These are phyloP conservation scores for Basipetospora sp. DNA, from an alignment of 2,329 filamentous ascomycete species.

Conservation along the genomic window DNA sequence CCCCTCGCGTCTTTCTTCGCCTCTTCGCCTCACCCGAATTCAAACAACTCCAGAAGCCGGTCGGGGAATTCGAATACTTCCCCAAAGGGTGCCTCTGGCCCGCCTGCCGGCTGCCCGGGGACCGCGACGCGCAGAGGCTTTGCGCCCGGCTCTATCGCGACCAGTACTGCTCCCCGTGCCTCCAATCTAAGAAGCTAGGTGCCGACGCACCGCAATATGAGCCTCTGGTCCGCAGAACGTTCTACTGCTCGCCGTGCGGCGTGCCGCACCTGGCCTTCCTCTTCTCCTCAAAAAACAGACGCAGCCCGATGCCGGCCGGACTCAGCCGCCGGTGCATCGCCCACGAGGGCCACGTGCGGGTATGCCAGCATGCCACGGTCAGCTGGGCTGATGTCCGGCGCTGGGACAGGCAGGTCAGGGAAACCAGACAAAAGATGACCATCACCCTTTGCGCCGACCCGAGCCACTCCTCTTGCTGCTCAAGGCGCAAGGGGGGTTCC, in stretches of 20 bases:
- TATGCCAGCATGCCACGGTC: conserved; percentile 4
- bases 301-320: no score
- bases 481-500: no score
- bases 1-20: conserved; percentile 4
- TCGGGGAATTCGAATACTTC: no score
- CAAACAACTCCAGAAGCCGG: not conserved
- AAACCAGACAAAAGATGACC: no score
- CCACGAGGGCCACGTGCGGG: conserved; percentile 3
- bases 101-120: not conserved
- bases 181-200: not conserved
- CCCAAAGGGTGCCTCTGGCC: no score
- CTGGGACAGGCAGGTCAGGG: not conserved
- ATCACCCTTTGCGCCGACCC: no score
- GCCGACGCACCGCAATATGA: not conserved
- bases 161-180: conserved; percentile 3
- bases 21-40: conserved; percentile 1
- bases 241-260: not conserved
- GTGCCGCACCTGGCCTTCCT: not conserved
- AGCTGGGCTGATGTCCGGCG: conserved; percentile 2
- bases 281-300: not conserved
- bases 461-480: no score
- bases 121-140: not conserved
- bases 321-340: conserved; percentile 3
- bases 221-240: not conserved
- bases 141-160: not conserved